Base-by-base conservation (phyloP, 2,329 filamentous ascomycete genomes). In the Chaetomiaceae sp. region DNA sequence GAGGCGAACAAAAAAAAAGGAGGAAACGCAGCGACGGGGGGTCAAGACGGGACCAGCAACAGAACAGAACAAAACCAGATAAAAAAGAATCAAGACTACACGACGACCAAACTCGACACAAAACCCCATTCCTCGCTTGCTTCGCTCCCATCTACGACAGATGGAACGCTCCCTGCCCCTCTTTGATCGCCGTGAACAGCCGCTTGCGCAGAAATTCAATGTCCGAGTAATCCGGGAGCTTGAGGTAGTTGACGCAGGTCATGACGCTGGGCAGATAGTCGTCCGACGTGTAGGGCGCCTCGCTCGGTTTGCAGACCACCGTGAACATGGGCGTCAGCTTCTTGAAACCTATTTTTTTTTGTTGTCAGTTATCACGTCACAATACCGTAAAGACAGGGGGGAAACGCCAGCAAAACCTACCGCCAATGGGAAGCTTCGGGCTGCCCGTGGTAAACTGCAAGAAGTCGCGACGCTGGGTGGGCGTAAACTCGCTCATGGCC, bases 201-300 rank as follows among this genome's bases (percentile, higher is more conserved):
- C 89, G 88, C 66, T 86, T 80, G 63, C 79, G 85, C 70, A 99
- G 82, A 45, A 86, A 77, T 2, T 88, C 81, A 55, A 95, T 73
- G 60, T 74, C 83, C 59, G 84, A 92, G 70, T 99, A 99, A 69
- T 99, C 89, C 17, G 93, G 93, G 64, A 99, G 79, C 72, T 99
- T 99, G 63, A 99, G 82, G 67, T 99, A 99, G 70, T 99, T 99
- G 70, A 96, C 93, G 68, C 95, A 99, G 10, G 95, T 99, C 95
- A 99, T 99, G 67, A 99, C 95, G 66, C 91, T 97, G 12, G 95
- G 93, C n/a, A 99, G 79, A 64, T 97, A 99, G 72, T 99, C 93
- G 65, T 99, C 93, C 4, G 92, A 92, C 3, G 85, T 86, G 68
- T 91, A 93, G 2, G 93, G 93, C 14, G 89, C 83, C 65, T 99